These are phyloP conservation scores for Lepidium didymum DNA, from an alignment of 345 rosid species.

Conservation along the genomic window DNA sequence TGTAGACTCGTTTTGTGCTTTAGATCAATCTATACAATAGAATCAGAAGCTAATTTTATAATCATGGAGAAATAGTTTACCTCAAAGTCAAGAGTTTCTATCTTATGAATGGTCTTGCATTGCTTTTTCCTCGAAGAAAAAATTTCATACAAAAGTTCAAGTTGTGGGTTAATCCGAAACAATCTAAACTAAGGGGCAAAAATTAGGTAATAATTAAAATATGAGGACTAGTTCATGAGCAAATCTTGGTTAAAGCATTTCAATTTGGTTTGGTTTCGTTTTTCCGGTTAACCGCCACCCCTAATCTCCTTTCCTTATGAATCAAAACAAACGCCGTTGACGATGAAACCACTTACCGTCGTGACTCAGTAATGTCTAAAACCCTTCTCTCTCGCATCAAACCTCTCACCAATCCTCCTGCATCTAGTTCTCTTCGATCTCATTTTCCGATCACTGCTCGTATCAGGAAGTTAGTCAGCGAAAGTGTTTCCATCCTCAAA, in stretches of 20 bases:
- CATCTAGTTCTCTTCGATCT: slow-evolving; percentile 17
- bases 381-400: slow-evolving; percentile 62
- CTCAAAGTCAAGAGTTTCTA: neutral
- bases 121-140: neutral
- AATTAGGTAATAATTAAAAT: neutral
- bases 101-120: neutral
- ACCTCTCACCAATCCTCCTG: slow-evolving; percentile 36
- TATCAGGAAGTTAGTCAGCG: slow-evolving; percentile 36
- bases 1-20: slow-evolving; percentile 20
- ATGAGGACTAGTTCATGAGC: neutral
- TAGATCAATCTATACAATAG: slow-evolving; percentile 14
- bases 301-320: neutral
- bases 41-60: slow-evolving; percentile 18
- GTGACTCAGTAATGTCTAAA: slow-evolving; percentile 51
- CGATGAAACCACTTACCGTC: neutral
- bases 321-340: slow-evolving; percentile 9
- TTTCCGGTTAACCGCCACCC: neutral
- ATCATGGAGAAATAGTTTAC: neutral
- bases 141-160: neutral
- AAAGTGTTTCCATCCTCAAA: slow-evolving; percentile 48
- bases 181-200: neutral
- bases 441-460: slow-evolving; percentile 29
- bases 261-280: neutral
- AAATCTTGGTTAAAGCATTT: neutral
- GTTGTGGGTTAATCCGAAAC: neutral